phyloP scores from a whole-genome alignment of 2,329 filamentous ascomycete species.

The Blumeria graminis region DNA sequence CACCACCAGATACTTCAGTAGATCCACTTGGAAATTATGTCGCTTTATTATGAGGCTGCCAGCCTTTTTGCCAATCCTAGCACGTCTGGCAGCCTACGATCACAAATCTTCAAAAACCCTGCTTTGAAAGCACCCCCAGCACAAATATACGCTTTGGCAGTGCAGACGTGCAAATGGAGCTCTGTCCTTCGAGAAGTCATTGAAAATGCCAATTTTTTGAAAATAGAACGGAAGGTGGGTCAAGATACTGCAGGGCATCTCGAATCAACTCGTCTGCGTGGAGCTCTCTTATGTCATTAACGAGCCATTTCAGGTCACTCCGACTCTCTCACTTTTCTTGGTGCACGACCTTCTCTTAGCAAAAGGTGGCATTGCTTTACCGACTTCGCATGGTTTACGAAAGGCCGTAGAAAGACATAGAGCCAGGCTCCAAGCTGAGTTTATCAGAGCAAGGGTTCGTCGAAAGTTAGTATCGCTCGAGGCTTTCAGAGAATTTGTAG shows the following conservation, averaged over 20 bases:
- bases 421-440: constrained; percentile 54
- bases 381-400: constrained; percentile 53
- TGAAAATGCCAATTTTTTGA: constrained; percentile 51
- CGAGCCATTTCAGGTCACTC: constrained; percentile 39
- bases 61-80: constrained; percentile 36
- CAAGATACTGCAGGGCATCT: neutral
- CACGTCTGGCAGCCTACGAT: constrained; percentile 63
- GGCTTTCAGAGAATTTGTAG: constrained; percentile 34
- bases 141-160: constrained; percentile 68
- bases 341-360: constrained; percentile 67
- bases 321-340: constrained; percentile 55
- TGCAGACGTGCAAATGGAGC: constrained; percentile 83
- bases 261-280: neutral
- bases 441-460: constrained; percentile 54
- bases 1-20: no score
- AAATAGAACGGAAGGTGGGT: constrained; percentile 59
- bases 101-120: constrained; percentile 54
- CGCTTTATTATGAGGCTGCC: constrained; percentile 81
- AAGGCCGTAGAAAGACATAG: constrained; percentile 59
- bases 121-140: constrained; percentile 52
- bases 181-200: constrained; percentile 69
- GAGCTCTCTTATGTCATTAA: neutral
- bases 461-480: constrained; percentile 45
- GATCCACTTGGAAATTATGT: constrained; percentile 31
- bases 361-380: constrained; percentile 62